These are phyloP conservation scores for Fusarium nanum DNA, from an alignment of 2,329 filamentous ascomycete genomes.

Conservation along the genomic window DNA sequence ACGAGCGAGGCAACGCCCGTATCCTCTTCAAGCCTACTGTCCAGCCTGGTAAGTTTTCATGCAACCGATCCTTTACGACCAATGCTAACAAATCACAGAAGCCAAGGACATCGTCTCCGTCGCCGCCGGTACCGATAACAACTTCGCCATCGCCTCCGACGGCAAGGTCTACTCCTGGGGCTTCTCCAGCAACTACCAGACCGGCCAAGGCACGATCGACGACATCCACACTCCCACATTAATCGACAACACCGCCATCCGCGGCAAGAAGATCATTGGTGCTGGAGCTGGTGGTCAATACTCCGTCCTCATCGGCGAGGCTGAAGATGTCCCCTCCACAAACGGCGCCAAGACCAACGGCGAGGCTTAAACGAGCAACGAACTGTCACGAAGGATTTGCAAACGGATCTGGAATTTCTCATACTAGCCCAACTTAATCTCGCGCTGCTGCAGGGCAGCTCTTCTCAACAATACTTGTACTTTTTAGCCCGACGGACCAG, in stretches of 20 bases:
- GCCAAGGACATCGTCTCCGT: slow-evolving; percentile 66
- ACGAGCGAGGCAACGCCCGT: slow-evolving; percentile 71
- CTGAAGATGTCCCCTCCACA: slow-evolving; percentile 46
- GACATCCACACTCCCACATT: slow-evolving; percentile 81
- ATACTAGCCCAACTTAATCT: slow-evolving; percentile 34
- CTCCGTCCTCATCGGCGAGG: slow-evolving; percentile 68
- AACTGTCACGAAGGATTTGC: slow-evolving; percentile 15
- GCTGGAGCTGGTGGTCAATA: slow-evolving; percentile 93
- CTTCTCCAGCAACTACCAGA: slow-evolving; percentile 83
- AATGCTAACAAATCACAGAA: slow-evolving; percentile 44
- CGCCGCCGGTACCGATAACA: slow-evolving; percentile 77
- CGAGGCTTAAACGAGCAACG: slow-evolving; percentile 20
- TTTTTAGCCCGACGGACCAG: slow-evolving; percentile 29
- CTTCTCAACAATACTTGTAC: slow-evolving; percentile 15
- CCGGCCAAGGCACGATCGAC: slow-evolving; percentile 80
- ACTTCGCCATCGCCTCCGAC: slow-evolving; percentile 75
- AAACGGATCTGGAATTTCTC: slow-evolving; percentile 14
- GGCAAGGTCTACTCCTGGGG: slow-evolving; percentile 84
- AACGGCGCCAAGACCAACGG: slow-evolving; percentile 49
- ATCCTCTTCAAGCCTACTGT: slow-evolving; percentile 65
- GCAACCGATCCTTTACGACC: neutral
- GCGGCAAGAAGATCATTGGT: slow-evolving; percentile 77
- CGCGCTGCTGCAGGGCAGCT: slow-evolving; percentile 13
- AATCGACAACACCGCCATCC: slow-evolving; percentile 86
- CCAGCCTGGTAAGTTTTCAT: slow-evolving; percentile 56